phyloP scores from a whole-genome alignment of 164 flowering plant genomes.

The Stephania japonica region DNA sequence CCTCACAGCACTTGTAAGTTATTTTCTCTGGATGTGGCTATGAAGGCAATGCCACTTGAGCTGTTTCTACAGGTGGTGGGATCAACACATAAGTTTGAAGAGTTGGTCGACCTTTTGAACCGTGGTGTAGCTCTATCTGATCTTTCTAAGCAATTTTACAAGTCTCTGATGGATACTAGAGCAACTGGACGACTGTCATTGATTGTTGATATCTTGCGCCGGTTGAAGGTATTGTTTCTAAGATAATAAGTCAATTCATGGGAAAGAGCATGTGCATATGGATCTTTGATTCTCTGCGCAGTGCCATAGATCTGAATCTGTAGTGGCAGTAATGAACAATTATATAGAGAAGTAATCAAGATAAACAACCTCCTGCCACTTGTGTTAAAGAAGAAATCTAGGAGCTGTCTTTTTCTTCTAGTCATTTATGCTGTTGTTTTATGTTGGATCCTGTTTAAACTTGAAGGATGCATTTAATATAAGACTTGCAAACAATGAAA shows the following conservation, averaged over 20 bases:
- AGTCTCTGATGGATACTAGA: conserved; percentile 55
- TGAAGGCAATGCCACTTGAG: conserved; percentile 84
- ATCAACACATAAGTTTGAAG: conserved; percentile 47
- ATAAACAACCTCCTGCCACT: neutral
- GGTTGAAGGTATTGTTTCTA: conserved; percentile 54
- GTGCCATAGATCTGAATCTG: neutral
- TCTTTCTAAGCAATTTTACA: conserved; percentile 55
- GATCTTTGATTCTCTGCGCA: neutral
- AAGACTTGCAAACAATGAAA: no score
- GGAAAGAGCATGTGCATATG: neutral
- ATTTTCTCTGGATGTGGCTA: conserved; percentile 56
- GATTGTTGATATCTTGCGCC: conserved; percentile 59
- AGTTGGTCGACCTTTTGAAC: conserved; percentile 63
- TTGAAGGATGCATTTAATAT: no score
- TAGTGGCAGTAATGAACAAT: neutral
- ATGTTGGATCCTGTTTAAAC: no score
- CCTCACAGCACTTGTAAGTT: conserved; percentile 53
- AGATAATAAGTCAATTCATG: neutral
- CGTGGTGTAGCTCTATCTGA: conserved; percentile 66
- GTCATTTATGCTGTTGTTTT: no score
- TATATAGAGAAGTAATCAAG: neutral
- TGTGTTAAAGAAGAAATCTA: no score
- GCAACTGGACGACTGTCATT: conserved; percentile 71
- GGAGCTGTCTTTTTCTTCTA: no score
- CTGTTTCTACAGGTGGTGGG: conserved; percentile 84